Percentiles rank a stretch among this genome's conserved stretches.
Evolutionary conservation across 1,284 basidiomycete species (phyloP).

Genomic region (Ceratobasidium sp.): DNA sequence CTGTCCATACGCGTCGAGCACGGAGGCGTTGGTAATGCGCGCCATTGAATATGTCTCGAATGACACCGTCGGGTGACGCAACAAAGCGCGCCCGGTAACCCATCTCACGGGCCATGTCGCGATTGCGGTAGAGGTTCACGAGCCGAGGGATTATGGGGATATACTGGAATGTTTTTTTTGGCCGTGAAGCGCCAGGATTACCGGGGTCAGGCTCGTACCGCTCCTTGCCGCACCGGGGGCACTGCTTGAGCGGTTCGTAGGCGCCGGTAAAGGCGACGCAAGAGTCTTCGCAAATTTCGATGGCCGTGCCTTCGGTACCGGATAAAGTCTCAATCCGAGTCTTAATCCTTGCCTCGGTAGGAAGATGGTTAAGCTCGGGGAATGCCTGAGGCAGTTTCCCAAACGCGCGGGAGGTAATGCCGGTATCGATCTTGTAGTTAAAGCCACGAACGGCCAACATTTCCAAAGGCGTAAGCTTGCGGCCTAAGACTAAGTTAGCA

Average conservation of each 20-base stretch:
- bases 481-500: too few species aligned
- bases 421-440: constrained; percentile 16
- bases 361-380: not conserved
- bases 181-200: not conserved
- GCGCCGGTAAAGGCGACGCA: constrained; percentile 45
- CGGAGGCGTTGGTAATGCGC: constrained; percentile 29
- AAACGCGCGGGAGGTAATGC: constrained; percentile 16
- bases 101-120: not conserved
- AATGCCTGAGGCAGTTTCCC: constrained; percentile 3
- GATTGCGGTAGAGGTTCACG: constrained; percentile 13
- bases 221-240: constrained; percentile 39
- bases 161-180: constrained; percentile 18
- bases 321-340: not conserved
- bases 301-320: not conserved
- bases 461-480: too few species aligned
- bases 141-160: constrained; percentile 46
- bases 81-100: constrained; percentile 22
- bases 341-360: not conserved
- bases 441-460: too few species aligned
- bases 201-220: constrained; percentile 25
- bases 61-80: not conserved
- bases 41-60: constrained; percentile 47
- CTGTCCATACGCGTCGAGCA: not conserved
- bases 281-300: constrained; percentile 45
- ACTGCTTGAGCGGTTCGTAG: constrained; percentile 6